Percentiles rank a stretch among this genome's conserved stretches.
Conservation (phyloP, 352 stramenopile species). For the Pythium grandisporangium region DNA sequence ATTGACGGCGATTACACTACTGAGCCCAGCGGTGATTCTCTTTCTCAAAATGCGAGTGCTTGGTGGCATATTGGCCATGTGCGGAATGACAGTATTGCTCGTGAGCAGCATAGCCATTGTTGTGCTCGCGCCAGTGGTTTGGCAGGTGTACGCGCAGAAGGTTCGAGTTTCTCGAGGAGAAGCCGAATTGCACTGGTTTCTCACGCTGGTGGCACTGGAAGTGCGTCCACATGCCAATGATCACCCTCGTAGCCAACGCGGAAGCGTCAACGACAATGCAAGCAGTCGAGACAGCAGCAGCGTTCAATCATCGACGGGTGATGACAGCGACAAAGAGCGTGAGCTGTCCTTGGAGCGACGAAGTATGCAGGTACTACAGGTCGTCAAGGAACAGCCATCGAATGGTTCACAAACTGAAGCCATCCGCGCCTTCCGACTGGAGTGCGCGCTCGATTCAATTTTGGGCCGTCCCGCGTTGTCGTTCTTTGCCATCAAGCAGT, state of each 20-base stretch:
- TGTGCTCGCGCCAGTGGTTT: conserved; percentile 11
- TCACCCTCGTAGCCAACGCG: conserved; percentile 2
- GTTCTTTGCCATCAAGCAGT: conserved; percentile 27
- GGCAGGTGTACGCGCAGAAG: conserved; percentile 16
- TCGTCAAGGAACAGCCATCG: neutral
- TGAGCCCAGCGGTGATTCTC: no score
- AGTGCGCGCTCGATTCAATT: conserved; percentile 30
- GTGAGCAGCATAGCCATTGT: no score
- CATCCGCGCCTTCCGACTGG: conserved; percentile 19
- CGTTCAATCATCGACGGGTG: no score
- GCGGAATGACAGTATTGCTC: no score
- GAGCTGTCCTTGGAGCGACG: no score
- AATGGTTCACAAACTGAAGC: neutral
- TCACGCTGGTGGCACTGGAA: conserved; percentile 21
- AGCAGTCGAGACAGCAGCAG: no score
- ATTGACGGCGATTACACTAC: no score
- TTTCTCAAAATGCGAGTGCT: no score
- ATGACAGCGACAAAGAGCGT: conserved; percentile 6
- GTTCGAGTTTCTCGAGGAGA: conserved; percentile 12
- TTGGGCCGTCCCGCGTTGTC: conserved; percentile 16
- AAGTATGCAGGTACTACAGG: no score
- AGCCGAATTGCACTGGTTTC: conserved; percentile 26
- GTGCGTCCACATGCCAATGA: conserved; percentile 11
- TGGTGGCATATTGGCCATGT: no score
- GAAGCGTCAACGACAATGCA: no score